Conservation (phyloP, 306 rosid genomes). For the Quercus wislizeni region DNA sequence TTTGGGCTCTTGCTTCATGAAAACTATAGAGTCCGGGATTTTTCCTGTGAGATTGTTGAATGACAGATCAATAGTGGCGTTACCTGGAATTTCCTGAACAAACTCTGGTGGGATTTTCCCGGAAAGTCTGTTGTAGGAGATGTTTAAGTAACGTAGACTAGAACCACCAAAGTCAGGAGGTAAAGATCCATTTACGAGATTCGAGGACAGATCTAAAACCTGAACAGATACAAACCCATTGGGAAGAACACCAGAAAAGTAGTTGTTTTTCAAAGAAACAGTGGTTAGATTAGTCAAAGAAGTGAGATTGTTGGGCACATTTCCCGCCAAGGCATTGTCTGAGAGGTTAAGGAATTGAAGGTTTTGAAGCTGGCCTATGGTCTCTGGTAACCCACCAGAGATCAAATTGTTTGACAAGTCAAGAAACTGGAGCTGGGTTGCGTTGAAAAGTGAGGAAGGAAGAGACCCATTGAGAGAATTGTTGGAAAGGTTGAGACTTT, state of each 20-base stretch:
- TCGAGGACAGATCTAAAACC: slow-evolving; percentile 75
- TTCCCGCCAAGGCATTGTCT: slow-evolving; percentile 77
- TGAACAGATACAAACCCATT: slow-evolving; percentile 33
- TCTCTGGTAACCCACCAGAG: slow-evolving; percentile 53
- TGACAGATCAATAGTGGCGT: slow-evolving; percentile 72
- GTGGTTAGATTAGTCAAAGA: slow-evolving; percentile 42
- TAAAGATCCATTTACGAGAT: slow-evolving; percentile 72
- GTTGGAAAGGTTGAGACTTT: slow-evolving; percentile 69
- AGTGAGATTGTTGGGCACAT: slow-evolving; percentile 45
- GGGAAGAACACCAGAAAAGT: slow-evolving; percentile 58
- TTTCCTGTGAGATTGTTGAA: slow-evolving; percentile 67
- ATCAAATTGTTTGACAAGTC: slow-evolving; percentile 59
- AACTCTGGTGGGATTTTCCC: slow-evolving; percentile 62
- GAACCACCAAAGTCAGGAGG: slow-evolving; percentile 60
- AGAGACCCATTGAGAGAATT: slow-evolving; percentile 85
- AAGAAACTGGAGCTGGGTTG: slow-evolving; percentile 48
- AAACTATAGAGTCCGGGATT: slow-evolving; percentile 45
- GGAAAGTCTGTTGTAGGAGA: slow-evolving; percentile 61
- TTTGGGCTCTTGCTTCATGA: slow-evolving; percentile 36
- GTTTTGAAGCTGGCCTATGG: slow-evolving; percentile 25
- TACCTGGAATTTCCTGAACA: slow-evolving; percentile 37
- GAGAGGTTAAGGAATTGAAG: slow-evolving; percentile 70
- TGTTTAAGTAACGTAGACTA: slow-evolving; percentile 46
- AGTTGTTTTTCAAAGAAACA: slow-evolving; percentile 56
- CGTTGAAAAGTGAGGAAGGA: slow-evolving; percentile 49